Evolutionary conservation across 306 rosid genomes (phyloP).

Genomic region (Cyamopsis tetragonoloba): DNA sequence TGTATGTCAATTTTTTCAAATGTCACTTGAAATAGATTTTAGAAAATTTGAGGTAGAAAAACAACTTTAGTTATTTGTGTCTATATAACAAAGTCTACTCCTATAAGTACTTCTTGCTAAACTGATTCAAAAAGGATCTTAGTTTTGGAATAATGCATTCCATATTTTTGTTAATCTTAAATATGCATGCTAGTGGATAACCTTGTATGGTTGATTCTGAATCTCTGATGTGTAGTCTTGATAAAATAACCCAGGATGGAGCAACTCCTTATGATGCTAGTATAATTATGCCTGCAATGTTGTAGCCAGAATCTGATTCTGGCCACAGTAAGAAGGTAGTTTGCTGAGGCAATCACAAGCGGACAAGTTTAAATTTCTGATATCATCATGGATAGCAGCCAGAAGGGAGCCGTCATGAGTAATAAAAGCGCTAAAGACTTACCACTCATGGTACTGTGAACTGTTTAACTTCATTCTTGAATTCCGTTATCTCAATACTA

Average conservation of each 20-base stretch:
- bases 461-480: background rate
- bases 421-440: slow-evolving; percentile 36
- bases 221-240: background rate
- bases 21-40: background rate
- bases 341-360: slow-evolving; percentile 23
- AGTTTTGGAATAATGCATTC: too few relatives aligned
- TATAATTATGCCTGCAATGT: background rate
- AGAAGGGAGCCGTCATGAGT: slow-evolving; percentile 61
- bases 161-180: background rate
- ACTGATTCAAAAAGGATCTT: too few relatives aligned
- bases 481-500: background rate
- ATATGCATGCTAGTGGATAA: background rate
- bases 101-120: too few relatives aligned
- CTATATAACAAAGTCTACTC: too few relatives aligned
- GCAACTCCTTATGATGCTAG: background rate
- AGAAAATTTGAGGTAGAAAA: too few relatives aligned
- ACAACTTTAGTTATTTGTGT: too few relatives aligned
- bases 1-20: too few relatives aligned
- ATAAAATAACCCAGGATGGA: background rate
- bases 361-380: slow-evolving; percentile 15
- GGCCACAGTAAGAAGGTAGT: slow-evolving; percentile 24
- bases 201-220: slow-evolving; percentile 14
- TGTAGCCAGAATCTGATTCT: slow-evolving; percentile 30
- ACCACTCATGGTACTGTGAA: slow-evolving; percentile 40
- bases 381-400: slow-evolving; percentile 46